Conservation (phyloP, 169 alveolate genomes). For the Plasmodium gonderi region DNA sequence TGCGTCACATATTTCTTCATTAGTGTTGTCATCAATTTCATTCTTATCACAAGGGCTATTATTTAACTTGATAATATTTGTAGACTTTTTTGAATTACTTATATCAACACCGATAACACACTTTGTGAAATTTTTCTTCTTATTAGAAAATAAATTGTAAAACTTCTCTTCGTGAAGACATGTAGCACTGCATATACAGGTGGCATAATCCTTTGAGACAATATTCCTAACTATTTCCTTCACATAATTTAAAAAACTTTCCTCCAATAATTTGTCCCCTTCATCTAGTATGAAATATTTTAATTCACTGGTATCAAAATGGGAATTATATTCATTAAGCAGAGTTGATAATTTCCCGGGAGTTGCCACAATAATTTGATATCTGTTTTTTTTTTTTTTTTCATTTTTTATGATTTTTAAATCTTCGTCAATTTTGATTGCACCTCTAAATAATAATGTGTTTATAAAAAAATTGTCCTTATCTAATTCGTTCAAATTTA, state of each 20-base stretch:
- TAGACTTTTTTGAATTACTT: too few species aligned
- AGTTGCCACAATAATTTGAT: conserved; percentile 36
- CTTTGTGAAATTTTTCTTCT: conserved; percentile 17
- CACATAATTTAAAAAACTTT: conserved; percentile 48
- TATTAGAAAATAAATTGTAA: conserved; percentile 26
- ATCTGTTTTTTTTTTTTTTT: conserved; percentile 49
- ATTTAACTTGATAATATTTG: too few species aligned
- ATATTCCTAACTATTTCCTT: conserved; percentile 31
- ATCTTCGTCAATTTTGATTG: conserved; percentile 51
- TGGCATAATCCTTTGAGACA: conserved; percentile 9
- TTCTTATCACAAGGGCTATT: too few species aligned
- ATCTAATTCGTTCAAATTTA: conserved; percentile 12
- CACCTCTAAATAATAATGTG: conserved; percentile 39
- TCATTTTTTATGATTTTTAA: conserved; percentile 51
- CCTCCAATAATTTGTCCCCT: conserved; percentile 60
- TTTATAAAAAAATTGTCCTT: conserved; percentile 44
- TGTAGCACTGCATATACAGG: conserved; percentile 69
- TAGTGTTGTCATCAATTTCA: background rate
- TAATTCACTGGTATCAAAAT: conserved; percentile 34
- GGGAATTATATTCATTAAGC: conserved; percentile 3
- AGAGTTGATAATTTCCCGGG: conserved; percentile 55
- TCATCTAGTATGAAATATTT: conserved; percentile 53
- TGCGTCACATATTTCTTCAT: background rate
- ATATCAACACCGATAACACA: background rate
- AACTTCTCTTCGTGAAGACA: conserved; percentile 55